phyloP scores from a whole-genome alignment of 208 protist genomes.

The Trichomonas vaginalis region DNA sequence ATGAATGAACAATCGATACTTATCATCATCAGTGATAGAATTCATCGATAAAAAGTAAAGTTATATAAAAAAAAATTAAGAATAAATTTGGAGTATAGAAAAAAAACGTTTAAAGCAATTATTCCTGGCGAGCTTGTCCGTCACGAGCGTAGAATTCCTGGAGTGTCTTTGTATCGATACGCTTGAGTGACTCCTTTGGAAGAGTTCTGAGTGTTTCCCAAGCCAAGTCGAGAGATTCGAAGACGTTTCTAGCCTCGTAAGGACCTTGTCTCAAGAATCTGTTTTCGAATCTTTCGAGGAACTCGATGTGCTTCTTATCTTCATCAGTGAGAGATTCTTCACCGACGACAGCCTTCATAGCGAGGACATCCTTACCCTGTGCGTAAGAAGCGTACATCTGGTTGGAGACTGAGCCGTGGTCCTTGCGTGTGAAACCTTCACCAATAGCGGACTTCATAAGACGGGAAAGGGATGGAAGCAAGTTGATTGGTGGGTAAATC shows the following conservation, averaged over 20 bases:
- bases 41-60: too few relatives aligned
- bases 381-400: conserved; percentile 98
- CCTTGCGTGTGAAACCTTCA: conserved; percentile 91
- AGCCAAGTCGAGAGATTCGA: conserved; percentile 92
- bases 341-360: conserved; percentile 41
- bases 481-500: conserved; percentile 98
- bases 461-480: conserved; percentile 97
- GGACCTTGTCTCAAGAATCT: conserved; percentile 85
- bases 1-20: too few relatives aligned
- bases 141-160: conserved; percentile 23
- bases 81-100: not conserved
- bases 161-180: conserved; percentile 23
- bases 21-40: too few relatives aligned
- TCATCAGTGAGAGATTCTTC: conserved; percentile 88
- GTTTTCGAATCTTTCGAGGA: conserved; percentile 97
- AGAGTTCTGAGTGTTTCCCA: conserved; percentile 60
- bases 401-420: conserved; percentile 96
- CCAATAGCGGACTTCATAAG: conserved; percentile 99
- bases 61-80: not conserved
- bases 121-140: not conserved
- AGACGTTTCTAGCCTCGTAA: conserved; percentile 86
- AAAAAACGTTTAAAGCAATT: not conserved
- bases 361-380: conserved; percentile 88
- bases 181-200: conserved; percentile 29
- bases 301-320: conserved; percentile 96